Percentiles rank a stretch among this genome's conserved stretches.
These are phyloP conservation scores for Persicaria maculosa DNA, from an alignment of 148 eudicot species.

Conservation along the genomic window DNA sequence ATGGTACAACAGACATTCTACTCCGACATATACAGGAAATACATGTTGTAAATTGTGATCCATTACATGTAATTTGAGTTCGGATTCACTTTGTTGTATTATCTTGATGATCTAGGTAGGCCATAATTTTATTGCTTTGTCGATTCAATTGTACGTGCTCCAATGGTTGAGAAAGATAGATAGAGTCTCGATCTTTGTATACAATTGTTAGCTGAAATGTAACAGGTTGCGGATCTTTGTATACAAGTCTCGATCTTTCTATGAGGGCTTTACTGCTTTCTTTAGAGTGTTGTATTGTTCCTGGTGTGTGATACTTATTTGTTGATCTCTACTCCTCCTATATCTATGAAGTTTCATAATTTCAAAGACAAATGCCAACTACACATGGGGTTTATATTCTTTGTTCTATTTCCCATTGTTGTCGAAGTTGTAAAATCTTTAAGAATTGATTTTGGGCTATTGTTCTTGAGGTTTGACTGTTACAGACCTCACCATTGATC, in stretches of 20 bases:
- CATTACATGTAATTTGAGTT: not conserved
- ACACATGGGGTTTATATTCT: not conserved
- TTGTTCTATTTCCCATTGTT: not conserved
- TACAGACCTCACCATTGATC: not conserved
- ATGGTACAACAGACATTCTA: not conserved
- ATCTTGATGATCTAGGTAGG: not conserved
- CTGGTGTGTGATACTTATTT: not conserved
- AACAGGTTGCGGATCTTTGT: no score
- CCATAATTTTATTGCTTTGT: no score
- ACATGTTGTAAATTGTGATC: conserved; percentile 1
- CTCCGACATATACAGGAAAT: not conserved
- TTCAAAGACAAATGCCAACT: not conserved
- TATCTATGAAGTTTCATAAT: not conserved
- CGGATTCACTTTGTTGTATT: not conserved
- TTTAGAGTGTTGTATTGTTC: not conserved
- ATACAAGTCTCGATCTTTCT: not conserved
- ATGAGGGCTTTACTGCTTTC: not conserved
- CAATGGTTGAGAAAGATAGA: no score
- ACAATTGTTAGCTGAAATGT: no score
- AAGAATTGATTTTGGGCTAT: not conserved
- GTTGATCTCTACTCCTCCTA: not conserved
- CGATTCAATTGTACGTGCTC: no score
- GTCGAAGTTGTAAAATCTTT: not conserved
- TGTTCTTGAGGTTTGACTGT: not conserved
- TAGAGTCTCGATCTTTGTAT: no score